Conservation (phyloP, 352 stramenopile species). For the Phytophthora cajani region DNA sequence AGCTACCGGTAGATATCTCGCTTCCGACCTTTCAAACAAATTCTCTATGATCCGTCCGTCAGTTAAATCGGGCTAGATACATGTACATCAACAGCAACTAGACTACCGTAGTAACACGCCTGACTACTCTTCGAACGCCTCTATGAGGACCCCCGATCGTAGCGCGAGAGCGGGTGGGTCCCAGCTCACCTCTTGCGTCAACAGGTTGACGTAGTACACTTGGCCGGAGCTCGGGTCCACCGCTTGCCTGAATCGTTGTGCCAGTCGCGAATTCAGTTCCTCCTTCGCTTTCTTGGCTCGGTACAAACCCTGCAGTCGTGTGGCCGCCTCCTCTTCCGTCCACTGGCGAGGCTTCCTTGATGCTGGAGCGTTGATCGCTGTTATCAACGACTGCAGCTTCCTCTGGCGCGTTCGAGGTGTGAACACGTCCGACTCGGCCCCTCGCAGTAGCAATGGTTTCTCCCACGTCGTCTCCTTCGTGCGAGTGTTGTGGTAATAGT, state of each 20-base stretch:
- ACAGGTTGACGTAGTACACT: conserved; percentile 84
- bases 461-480: conserved; percentile 76
- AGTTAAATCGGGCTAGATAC: not conserved
- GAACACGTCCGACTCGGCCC: conserved; percentile 48
- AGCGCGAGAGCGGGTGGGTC: conserved; percentile 48
- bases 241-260: conserved; percentile 63
- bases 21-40: conserved; percentile 26
- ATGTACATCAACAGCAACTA: too few species aligned
- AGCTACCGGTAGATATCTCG: not conserved
- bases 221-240: conserved; percentile 49
- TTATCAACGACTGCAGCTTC: conserved; percentile 40
- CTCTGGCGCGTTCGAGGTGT: conserved; percentile 58
- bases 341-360: conserved; percentile 26
- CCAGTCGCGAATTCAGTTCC: conserved; percentile 44
- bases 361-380: conserved; percentile 8
- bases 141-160: conserved; percentile 35
- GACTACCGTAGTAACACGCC: too few species aligned
- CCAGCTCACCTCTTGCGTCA: conserved; percentile 72
- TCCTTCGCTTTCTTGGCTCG: conserved; percentile 54
- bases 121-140: conserved; percentile 27
- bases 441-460: conserved; percentile 60
- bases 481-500: conserved; percentile 85
- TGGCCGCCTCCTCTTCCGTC: conserved; percentile 58
- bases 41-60: too few species aligned
- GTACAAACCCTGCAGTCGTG: conserved; percentile 65